Conservation (phyloP, 1,139 yeast genomes). For the Debaryomyces subglobosus region DNA sequence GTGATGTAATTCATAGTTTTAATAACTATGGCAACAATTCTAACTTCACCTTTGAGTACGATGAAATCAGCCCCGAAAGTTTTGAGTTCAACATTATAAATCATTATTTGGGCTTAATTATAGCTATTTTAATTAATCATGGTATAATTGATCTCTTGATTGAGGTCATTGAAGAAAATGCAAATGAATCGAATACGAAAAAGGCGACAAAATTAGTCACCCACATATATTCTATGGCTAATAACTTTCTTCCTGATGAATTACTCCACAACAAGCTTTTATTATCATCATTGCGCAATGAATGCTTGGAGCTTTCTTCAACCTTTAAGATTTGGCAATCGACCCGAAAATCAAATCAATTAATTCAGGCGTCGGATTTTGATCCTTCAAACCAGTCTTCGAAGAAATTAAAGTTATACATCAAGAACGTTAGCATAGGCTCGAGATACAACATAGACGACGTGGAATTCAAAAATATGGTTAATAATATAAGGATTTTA, state of each 20-base stretch:
- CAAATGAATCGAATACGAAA: conserved; percentile 48
- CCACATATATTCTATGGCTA: conserved; percentile 60
- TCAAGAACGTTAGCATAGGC: conserved; percentile 46
- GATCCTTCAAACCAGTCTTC: conserved; percentile 18
- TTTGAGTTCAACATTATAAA: conserved; percentile 34
- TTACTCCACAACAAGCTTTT: conserved; percentile 19
- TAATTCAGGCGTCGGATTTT: conserved; percentile 15
- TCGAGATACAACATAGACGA: conserved; percentile 68
- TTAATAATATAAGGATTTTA: conserved; percentile 70
- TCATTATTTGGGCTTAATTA: conserved; percentile 66
- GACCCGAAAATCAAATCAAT: conserved; percentile 13
- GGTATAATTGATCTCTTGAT: conserved; percentile 56
- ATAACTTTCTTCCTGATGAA: conserved; percentile 54
- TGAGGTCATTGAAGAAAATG: conserved; percentile 48
- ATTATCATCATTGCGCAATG: conserved; percentile 14
- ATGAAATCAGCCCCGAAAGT: conserved; percentile 10
- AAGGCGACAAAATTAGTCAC: conserved; percentile 68
- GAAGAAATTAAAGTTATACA: conserved; percentile 29
- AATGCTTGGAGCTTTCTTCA: conserved; percentile 7
- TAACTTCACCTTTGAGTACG: conserved; percentile 11
- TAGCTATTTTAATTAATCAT: conserved; percentile 57
- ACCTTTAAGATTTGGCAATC: conserved; percentile 13
- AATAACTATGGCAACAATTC: conserved; percentile 8
- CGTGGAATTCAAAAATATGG: conserved; percentile 63
- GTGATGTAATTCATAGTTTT: conserved; percentile 28